phyloP scores from a whole-genome alignment of 257 asterid genomes.

The Solanum gracilifrons region DNA sequence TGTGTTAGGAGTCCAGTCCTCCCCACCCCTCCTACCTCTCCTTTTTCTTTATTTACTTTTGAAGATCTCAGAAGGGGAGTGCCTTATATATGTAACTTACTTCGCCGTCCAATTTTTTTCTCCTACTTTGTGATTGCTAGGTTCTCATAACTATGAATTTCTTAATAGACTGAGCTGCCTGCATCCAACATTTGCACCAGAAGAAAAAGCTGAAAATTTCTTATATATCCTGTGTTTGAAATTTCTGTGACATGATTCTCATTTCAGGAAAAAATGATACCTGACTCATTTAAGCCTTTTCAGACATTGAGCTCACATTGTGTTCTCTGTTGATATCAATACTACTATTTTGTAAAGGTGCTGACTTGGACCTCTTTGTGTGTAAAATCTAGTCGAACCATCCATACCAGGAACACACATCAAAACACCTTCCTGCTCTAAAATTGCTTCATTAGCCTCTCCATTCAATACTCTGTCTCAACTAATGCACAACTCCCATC shows the following conservation, averaged over 20 bases:
- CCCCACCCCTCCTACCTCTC: not conserved
- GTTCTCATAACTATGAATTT: not conserved
- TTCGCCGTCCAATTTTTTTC: not conserved
- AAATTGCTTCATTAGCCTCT: not conserved
- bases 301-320: not conserved
- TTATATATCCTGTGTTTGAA: not conserved
- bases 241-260: not conserved
- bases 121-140: not conserved
- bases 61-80: not conserved
- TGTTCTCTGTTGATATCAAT: not conserved
- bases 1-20: not conserved
- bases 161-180: not conserved
- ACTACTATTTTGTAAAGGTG: not conserved
- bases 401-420: not conserved
- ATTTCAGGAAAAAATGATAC: not conserved
- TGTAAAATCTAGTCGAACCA: not conserved
- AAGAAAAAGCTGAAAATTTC: not conserved
- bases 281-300: not conserved
- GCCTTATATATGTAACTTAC: not conserved
- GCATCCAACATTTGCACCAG: not conserved
- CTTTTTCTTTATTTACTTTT: not conserved
- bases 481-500: not conserved
- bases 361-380: not conserved
- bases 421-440: not conserved
- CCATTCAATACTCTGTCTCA: not conserved